phyloP scores from a whole-genome alignment of 805 yeast genomes.

The Candida orba region DNA sequence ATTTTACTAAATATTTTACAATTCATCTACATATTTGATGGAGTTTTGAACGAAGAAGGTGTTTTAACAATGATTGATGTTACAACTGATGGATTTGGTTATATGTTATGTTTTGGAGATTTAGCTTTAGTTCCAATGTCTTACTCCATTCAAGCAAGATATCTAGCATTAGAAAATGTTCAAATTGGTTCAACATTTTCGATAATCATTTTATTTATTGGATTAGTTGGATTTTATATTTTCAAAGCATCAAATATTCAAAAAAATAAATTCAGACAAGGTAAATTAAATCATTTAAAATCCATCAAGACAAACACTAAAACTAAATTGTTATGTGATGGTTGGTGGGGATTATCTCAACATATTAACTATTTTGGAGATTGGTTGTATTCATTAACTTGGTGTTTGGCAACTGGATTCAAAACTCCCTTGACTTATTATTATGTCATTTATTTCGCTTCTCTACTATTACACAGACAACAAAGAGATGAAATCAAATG shows the following conservation, averaged over 20 bases:
- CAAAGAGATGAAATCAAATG: constrained; percentile 89
- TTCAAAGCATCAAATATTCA: constrained; percentile 82
- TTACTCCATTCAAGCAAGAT: constrained; percentile 81
- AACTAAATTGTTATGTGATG: constrained; percentile 73
- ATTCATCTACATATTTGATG: constrained; percentile 80
- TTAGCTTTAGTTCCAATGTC: constrained; percentile 89
- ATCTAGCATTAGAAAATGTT: constrained; percentile 57
- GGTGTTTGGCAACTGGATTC: constrained; percentile 89
- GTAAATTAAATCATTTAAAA: constrained; percentile 60
- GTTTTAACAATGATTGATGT: constrained; percentile 91
- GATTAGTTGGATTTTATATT: constrained; percentile 63
- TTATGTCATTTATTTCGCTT: constrained; percentile 76
- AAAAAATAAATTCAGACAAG: constrained; percentile 76
- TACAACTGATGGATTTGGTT: constrained; percentile 95
- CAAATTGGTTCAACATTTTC: constrained; percentile 38
- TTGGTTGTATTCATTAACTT: constrained; percentile 83
- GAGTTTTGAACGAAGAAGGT: constrained; percentile 88
- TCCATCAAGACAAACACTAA: constrained; percentile 70
- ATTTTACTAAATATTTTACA: constrained; percentile 63
- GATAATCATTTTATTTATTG: constrained; percentile 38
- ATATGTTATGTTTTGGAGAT: constrained; percentile 94
- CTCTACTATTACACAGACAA: constrained; percentile 82
- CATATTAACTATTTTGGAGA: constrained; percentile 96
- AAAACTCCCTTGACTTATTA: constrained; percentile 80
- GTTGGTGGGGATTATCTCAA: constrained; percentile 95